Evolutionary conservation across 2,329 filamentous ascomycete species (phyloP).

Genomic region (Xylaria sp.): DNA sequence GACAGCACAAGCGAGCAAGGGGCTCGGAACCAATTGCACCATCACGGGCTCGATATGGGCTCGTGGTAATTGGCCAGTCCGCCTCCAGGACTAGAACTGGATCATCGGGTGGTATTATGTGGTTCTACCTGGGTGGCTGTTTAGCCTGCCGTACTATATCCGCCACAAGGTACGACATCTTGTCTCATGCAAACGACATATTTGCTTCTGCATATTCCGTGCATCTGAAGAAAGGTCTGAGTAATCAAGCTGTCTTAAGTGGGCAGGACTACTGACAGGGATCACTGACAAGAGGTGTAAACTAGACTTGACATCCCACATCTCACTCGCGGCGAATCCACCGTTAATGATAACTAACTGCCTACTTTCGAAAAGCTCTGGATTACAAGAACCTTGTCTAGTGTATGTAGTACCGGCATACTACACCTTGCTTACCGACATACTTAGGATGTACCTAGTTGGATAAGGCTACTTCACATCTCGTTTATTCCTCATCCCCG

Average conservation of each 20-base stretch:
- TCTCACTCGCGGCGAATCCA: slow-evolving; percentile 17
- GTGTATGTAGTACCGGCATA: not conserved
- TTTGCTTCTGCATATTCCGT: not conserved
- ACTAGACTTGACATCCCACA: not conserved
- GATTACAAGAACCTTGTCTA: not conserved
- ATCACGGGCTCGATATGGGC: not conserved
- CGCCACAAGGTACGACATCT: not conserved
- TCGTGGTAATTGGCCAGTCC: slow-evolving; percentile 14
- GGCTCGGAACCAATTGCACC: not conserved
- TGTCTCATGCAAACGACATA: slow-evolving; percentile 15
- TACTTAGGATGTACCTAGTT: not conserved
- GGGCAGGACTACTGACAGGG: not conserved
- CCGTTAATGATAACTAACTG: slow-evolving; percentile 17
- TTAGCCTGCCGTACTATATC: not conserved
- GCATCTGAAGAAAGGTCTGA: slow-evolving; percentile 5
- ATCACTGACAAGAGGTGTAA: too few relatives aligned
- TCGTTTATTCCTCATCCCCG: not conserved
- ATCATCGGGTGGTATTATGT: not conserved
- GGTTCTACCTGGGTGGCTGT: not conserved
- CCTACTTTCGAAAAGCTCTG: not conserved
- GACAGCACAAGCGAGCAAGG: not conserved
- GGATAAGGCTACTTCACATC: slow-evolving; percentile 8
- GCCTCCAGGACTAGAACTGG: not conserved
- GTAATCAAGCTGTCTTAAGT: slow-evolving; percentile 22
- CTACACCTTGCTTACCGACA: not conserved